Conservation (phyloP, 2,329 filamentous ascomycete species). For the Aspergillus neotritici region DNA sequence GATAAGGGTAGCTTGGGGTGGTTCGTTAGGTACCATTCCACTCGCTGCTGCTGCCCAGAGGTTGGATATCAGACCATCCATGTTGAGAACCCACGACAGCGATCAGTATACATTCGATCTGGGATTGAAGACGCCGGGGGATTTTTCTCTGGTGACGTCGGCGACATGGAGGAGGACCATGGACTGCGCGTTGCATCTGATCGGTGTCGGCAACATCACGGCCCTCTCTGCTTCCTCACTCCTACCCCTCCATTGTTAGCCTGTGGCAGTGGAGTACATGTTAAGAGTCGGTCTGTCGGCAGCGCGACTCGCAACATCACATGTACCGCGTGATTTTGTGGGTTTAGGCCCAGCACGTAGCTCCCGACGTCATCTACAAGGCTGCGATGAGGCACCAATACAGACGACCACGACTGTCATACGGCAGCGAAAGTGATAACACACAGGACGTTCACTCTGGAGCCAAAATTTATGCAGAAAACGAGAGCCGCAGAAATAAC, state of each 20-base stretch:
- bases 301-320: not conserved
- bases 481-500: too few relatives aligned
- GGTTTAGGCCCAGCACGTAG: constrained; percentile 20
- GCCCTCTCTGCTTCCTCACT: constrained; percentile 14
- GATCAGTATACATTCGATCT: constrained; percentile 22
- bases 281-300: constrained; percentile 6
- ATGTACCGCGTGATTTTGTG: constrained; percentile 29
- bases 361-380: too few relatives aligned
- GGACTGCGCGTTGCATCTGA: constrained; percentile 29
- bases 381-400: too few relatives aligned
- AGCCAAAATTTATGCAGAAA: too few relatives aligned
- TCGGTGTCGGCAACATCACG: constrained; percentile 2
- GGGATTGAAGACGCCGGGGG: constrained; percentile 24
- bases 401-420: too few relatives aligned
- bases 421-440: too few relatives aligned
- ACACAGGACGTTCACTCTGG: too few relatives aligned
- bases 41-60: constrained; percentile 22
- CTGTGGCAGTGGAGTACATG: constrained; percentile 26
- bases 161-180: constrained; percentile 24
- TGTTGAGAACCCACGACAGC: not conserved
- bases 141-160: constrained; percentile 21
- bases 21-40: constrained; percentile 12
- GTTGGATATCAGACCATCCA: not conserved
- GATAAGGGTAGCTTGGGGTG: too few relatives aligned
- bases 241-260: too few relatives aligned